Base-by-base conservation (phyloP, 495 filamentous ascomycete genomes). In the Aspergillus coremiiformis region DNA sequence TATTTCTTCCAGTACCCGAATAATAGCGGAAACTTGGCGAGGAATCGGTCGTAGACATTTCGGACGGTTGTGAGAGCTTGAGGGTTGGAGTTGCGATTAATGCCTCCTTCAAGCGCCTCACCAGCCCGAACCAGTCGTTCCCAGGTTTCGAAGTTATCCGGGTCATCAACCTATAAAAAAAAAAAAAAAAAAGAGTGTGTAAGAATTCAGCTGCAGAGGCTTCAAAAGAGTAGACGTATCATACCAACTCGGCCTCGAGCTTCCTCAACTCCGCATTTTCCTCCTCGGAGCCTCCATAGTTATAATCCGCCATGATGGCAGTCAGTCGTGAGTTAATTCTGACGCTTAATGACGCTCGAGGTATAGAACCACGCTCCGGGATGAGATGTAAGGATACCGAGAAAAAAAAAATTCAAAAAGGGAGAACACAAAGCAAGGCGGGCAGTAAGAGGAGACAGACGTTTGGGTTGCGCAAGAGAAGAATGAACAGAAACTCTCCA, bases 1-100 rank as follows among this genome's bases (percentile, higher is more conserved):
- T 99, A 98, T 68, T 95, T 97, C 74, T 96, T 96, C 93, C 93
- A 99, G 70, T 96, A 99, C 37, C 91, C 93, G 65, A 96, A 99
- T 2, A 97, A 80, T 21, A 97, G 77, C 1, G 93, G 93, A 61
- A 96, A 99, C 64, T 95, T 96, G 48, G 89, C 85, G 8, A 99
- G 82, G 63, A 99, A 92, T 8, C 86, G 81, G 66, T 99, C 94
- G 67, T 95, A 97, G 47, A 84, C 79, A 58, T 86, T 80, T 60
- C 93, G 83, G 26, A 86, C 84, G 9, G 89, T 83, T 20, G 87
- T 85, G 59, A 99, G 90, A 5, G 93, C 87, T 63, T 95, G 87
- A 5, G 94, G 91, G 60, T 87, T 96, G 46, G 93, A 96, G 67
- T 99, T 97, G 52, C 94, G 84, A 60, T 91, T 97, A 48, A 99